phyloP scores from a whole-genome alignment of 1,284 basidiomycete genomes.

The Singerocomus inundabilis region DNA sequence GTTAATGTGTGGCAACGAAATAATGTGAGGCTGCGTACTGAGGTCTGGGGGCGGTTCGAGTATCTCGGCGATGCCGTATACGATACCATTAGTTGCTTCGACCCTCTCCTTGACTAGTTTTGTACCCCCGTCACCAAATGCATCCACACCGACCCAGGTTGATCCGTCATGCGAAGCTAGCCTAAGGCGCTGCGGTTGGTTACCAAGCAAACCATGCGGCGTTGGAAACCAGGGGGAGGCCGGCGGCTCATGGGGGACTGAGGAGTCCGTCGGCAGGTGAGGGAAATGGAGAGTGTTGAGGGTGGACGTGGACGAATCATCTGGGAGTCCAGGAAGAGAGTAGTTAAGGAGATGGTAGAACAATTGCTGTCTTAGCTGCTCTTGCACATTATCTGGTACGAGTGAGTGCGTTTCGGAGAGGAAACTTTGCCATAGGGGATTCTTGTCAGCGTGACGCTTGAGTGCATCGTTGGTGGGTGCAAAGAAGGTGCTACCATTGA shows the following conservation, averaged over 20 bases:
- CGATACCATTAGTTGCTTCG: slow-evolving; percentile 71
- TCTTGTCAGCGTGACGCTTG: slow-evolving; percentile 44
- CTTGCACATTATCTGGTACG: slow-evolving; percentile 79
- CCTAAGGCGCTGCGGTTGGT: slow-evolving; percentile 81
- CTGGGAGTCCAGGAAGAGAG: slow-evolving; percentile 56
- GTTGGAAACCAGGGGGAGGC: slow-evolving; percentile 83
- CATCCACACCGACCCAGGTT: slow-evolving; percentile 68
- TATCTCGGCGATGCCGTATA: slow-evolving; percentile 76
- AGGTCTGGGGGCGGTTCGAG: slow-evolving; percentile 77
- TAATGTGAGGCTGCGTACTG: slow-evolving; percentile 44
- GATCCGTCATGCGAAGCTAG: slow-evolving; percentile 50
- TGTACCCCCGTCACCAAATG: slow-evolving; percentile 67
- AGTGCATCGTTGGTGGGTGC: slow-evolving; percentile 96
- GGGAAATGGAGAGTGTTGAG: slow-evolving; percentile 75
- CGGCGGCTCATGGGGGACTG: slow-evolving; percentile 59
- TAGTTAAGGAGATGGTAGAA: slow-evolving; percentile 95
- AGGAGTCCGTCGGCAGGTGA: slow-evolving; percentile 49
- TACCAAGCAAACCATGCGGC: slow-evolving; percentile 79
- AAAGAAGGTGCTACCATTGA: slow-evolving; percentile 84
- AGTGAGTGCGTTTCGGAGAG: slow-evolving; percentile 39
- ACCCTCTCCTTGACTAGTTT: slow-evolving; percentile 55
- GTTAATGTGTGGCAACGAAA: slow-evolving; percentile 4
- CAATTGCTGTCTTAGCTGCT: slow-evolving; percentile 83
- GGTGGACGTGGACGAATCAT: slow-evolving; percentile 39
- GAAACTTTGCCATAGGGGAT: slow-evolving; percentile 48